Base-by-base conservation (phyloP, 2,329 filamentous ascomycete genomes). In the Stagonosporopsis tanaceti region DNA sequence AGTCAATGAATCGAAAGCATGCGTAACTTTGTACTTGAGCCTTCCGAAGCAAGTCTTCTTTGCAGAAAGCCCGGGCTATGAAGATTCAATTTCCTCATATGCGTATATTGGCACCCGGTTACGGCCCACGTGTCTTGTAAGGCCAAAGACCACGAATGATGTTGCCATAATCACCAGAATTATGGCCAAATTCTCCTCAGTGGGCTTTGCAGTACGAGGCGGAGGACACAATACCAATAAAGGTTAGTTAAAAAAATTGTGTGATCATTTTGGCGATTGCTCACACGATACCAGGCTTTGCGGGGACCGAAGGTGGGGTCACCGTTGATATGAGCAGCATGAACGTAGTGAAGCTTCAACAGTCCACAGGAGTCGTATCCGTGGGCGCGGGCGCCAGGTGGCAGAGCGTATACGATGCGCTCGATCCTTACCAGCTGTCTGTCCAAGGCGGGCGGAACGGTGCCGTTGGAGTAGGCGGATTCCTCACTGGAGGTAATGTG, bases 351-450 rank as follows among this genome's bases (percentile, higher is more conserved):
- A 20, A 20, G 3, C 27, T 55, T 9, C 17, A 30, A 5, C 7
- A 30, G 4, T 39, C 34, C 35, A n/a, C 30, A 3, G 42, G 28
- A 3, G 37, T 50, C 12, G 52, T 59, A 1, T 40, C 47, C 14
- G 51, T 62, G 15, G 56, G 59, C 5, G 9, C 51, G 5, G 59
- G 59, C 17, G 55, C 54, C 2, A 42, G 35, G 12, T 59, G 59
- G 59, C 42, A 52, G 17, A n/a, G 34, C 14, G 56, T 62, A 14
- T 62, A 59, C 20, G 32, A 53, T 27, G 44, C 35, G 15, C 41
- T 62, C 6, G 54, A 61, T 28, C 37, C 47, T 2, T 34, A 40
- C 15, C 25, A 38, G 28, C 4, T 46, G 6, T 45, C 59, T n/a
- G 39, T 59, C 5, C 44, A 50, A 17, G 59, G 59, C 22, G 55